A percentile compares a stretch with the other conserved stretches of the same genome.
These are phyloP conservation scores for Fusarium annulatum DNA, from an alignment of 2,329 filamentous ascomycete species.

Conservation along the genomic window DNA sequence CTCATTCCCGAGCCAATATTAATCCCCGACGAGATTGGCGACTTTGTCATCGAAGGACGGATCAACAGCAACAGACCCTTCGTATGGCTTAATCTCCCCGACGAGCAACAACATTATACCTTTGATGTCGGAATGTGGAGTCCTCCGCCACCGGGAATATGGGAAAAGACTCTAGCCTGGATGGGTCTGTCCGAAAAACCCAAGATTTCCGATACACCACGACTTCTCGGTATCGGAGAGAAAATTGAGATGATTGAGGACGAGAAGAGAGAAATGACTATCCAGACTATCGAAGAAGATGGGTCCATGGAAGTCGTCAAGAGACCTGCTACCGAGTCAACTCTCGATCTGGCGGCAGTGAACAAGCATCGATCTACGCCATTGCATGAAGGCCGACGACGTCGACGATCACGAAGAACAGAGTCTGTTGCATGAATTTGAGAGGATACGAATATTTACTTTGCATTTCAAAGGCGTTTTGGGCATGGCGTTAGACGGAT, in stretches of 20 bases:
- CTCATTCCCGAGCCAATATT: slow-evolving; percentile 51
- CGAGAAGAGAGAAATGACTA: slow-evolving; percentile 2
- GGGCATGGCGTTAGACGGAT: background rate
- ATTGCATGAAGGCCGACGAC: slow-evolving; percentile 10
- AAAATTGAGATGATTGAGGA: slow-evolving; percentile 21
- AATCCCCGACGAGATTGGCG: slow-evolving; percentile 52
- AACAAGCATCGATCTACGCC: slow-evolving; percentile 28
- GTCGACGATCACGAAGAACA: slow-evolving; percentile 9
- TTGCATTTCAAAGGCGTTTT: background rate
- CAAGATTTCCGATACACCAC: slow-evolving; percentile 32
- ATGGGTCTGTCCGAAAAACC: slow-evolving; percentile 44
- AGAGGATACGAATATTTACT: background rate
- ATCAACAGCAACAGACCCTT: slow-evolving; percentile 53
- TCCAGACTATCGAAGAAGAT: slow-evolving; percentile 3
- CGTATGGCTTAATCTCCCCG: slow-evolving; percentile 53
- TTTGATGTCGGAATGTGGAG: slow-evolving; percentile 49
- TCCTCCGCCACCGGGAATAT: slow-evolving; percentile 45
- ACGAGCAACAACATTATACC: slow-evolving; percentile 48
- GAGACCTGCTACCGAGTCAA: slow-evolving; percentile 9
- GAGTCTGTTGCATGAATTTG: background rate
- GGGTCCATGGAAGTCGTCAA: slow-evolving; percentile 13
- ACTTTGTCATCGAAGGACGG: slow-evolving; percentile 53
- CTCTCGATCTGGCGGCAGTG: background rate
- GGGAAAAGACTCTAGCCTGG: slow-evolving; percentile 42
- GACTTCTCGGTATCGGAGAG: slow-evolving; percentile 42